Base-by-base conservation (phyloP, 495 filamentous ascomycete genomes). In the Alectoria sarmentosa region DNA sequence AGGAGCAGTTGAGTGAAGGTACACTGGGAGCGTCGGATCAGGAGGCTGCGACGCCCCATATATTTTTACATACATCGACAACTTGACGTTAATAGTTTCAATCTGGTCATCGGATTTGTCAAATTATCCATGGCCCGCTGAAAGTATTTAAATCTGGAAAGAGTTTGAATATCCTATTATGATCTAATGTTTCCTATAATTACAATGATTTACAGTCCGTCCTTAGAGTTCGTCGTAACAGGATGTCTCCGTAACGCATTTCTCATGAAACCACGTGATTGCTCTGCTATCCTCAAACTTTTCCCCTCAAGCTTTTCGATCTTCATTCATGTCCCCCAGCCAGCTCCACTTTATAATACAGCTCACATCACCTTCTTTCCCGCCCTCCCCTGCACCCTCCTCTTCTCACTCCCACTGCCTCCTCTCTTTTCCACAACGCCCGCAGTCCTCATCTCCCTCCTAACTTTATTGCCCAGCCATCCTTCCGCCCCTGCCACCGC, bases 371-470 rank as follows among this genome's bases (percentile, higher is more conserved):
- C 32, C 60, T 66, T 69, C 30, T 66, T 69, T 55, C 42, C 32
- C 17, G 60, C 61, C 34, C 57, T 44, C 8, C 32, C 61, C 1
- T n/a, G 32, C 42, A 9, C 44, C 46, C 55, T 63, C 55, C 67
- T 60, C 60, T 59, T 69, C 28, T 69, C 67, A 26, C 42, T 48
- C 9, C 58, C 65, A 55, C 60, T 58, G 37, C 59, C 60, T 17
- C 37, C 38, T 11, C 59, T 41, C 13, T 54, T 54, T 1, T 58
- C 62, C 7, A 30, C 60, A 23, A 58, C 57, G 19, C 66, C 69
- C 26, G 67, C 69, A 0, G 69, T 71, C 54, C 28, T 72, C 63
- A 72, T 63, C 62, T 73, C 71, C 57, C 62, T 64, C 64, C 55
- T 65, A 1, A 66, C 48, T 41, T 65, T 70, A 38, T 60, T 39